A percentile compares a stretch with the other conserved stretches of the same genome.
phyloP scores from a whole-genome alignment of 176 grass and related monocot species.

The Carex myosuroides region DNA sequence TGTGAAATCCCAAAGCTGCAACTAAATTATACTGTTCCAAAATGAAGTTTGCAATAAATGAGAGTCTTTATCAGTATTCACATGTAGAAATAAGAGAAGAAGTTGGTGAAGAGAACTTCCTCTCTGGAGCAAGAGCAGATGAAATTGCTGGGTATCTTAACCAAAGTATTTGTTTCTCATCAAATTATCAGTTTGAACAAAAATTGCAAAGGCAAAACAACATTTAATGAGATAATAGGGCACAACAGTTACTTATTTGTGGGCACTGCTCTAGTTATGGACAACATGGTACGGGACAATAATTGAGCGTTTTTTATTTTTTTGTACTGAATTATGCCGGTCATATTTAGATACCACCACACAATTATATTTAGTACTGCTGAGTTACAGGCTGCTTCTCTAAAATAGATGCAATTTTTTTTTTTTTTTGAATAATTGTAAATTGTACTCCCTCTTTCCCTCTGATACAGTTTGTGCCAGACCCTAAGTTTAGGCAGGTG shows the following conservation, averaged over 20 bases:
- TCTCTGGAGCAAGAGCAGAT: conserved; percentile 77
- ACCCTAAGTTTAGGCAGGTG: no score
- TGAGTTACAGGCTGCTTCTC: not conserved
- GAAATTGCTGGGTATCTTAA: conserved; percentile 41
- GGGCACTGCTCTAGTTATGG: not conserved
- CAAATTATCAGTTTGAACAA: not conserved
- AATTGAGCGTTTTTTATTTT: conserved; percentile 5
- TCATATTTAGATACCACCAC: not conserved
- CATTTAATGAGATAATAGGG: not conserved
- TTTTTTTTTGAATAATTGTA: not conserved
- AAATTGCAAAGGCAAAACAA: not conserved
- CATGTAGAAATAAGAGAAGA: conserved; percentile 91
- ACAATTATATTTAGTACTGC: not conserved
- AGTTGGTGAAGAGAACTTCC: conserved; percentile 85
- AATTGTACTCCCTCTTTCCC: not conserved
- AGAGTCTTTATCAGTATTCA: conserved; percentile 60
- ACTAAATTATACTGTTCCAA: no score
- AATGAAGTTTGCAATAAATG: conserved; percentile 86
- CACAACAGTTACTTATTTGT: not conserved
- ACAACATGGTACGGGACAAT: not conserved
- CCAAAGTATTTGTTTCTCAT: not conserved
- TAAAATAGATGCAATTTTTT: not conserved
- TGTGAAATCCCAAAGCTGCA: no score
- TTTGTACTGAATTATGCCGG: not conserved
- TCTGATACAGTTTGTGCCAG: conserved; percentile 41